Base-by-base conservation (phyloP, 345 rosid genomes). In the Camelina sativa region DNA sequence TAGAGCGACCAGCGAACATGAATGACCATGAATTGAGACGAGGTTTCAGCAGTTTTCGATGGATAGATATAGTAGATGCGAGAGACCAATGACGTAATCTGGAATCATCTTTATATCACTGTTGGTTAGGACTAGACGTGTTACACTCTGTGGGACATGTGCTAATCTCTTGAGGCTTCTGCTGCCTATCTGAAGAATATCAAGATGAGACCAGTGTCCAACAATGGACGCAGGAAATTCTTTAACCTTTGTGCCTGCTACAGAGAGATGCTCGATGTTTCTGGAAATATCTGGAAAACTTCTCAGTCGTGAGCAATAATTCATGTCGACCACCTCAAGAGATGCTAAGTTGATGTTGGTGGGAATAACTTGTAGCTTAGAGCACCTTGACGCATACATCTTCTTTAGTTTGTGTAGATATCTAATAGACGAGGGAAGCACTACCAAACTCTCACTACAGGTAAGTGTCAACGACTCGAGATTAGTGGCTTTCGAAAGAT, bases 401-500 rank as follows among this genome's bases (percentile, higher is more conserved):
- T 0, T 7, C 11, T 60, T 41, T 2, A 82, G 75, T 54, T 50
- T 71, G 12, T 70, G 52, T 22, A 72, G 73, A 48, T 74, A 20
- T 0, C 4, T 0, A 2, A 25, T 25, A 25, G 28, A 25, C 4
- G 28, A 25, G 4, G 73, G 73, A 65, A 77, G 30, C 41, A 59
- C 71, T 44, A 43, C 72, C 43, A 81, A 65, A 15, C 71, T 73
- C 13, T 0, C 2, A 62, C 87, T 80, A 0, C 11, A 2, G 0
- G 1, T 1, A 35, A 84, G 71, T 3, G 4, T 0, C 37, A 79
- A 15, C 9, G 15, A 25, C 64, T 62, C 34, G 30, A 84, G 70
- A 7, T 19, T 78, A 9, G 40, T 34, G 11, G 80, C 82, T 3
- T 57, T 3, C 1, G 73, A 79, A 19, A 77, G 69, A 57, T 82